These are phyloP conservation scores for Calonectria pteridis DNA, from an alignment of 2,329 filamentous ascomycete species.

Conservation along the genomic window DNA sequence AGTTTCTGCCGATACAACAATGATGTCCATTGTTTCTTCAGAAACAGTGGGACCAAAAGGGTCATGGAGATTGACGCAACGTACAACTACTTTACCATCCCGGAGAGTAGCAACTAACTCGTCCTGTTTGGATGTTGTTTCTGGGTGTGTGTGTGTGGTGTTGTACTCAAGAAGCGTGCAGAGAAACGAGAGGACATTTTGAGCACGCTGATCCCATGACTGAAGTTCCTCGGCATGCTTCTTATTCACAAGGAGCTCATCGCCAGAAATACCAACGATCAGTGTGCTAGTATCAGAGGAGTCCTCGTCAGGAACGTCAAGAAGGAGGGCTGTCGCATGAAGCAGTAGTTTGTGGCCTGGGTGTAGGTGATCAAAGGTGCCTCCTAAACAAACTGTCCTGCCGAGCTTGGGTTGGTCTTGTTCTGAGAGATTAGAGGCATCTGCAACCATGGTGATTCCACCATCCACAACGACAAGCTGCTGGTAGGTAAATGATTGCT, in stretches of 20 bases:
- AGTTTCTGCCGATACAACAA: constrained; percentile 92
- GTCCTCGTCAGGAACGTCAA: constrained; percentile 63
- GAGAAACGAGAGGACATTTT: constrained; percentile 79
- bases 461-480: constrained; percentile 66
- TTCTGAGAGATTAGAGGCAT: not conserved
- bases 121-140: constrained; percentile 32
- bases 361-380: constrained; percentile 97
- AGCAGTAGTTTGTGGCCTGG: constrained; percentile 96
- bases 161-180: constrained; percentile 68
- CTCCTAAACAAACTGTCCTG: constrained; percentile 78
- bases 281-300: constrained; percentile 65
- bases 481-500: constrained; percentile 60
- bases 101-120: constrained; percentile 66
- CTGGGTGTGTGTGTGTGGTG: constrained; percentile 41
- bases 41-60: constrained; percentile 92
- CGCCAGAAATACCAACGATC: constrained; percentile 89
- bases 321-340: constrained; percentile 83
- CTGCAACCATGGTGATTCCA: constrained; percentile 59
- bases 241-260: constrained; percentile 88
- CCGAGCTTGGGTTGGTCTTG: constrained; percentile 25
- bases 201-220: constrained; percentile 81
- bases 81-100: constrained; percentile 72
- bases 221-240: constrained; percentile 87
- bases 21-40: constrained; percentile 79
- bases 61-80: constrained; percentile 88